A percentile compares a stretch with the other conserved stretches of the same genome.
These are phyloP conservation scores for Chaetomium sp. DNA, from an alignment of 2,329 filamentous ascomycete species.

Conservation along the genomic window DNA sequence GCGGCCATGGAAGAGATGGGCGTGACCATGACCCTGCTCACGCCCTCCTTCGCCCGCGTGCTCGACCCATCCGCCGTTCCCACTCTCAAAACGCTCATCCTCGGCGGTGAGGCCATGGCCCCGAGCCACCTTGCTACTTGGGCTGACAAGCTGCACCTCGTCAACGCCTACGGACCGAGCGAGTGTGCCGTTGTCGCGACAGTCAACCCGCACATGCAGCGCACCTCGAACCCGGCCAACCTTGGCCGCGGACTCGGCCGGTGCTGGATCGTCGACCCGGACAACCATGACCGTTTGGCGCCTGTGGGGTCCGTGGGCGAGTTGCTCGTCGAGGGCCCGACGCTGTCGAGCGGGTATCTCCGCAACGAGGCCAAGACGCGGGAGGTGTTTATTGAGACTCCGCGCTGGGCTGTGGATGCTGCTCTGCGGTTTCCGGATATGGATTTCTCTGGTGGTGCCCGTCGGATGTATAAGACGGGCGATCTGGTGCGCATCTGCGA, in stretches of 20 bases:
- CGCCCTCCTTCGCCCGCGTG: slow-evolving; percentile 25
- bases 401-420: slow-evolving; percentile 29
- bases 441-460: slow-evolving; percentile 45
- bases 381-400: slow-evolving; percentile 38
- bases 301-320: slow-evolving; percentile 21
- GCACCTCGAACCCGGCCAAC: slow-evolving; percentile 17
- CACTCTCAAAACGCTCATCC: slow-evolving; percentile 38
- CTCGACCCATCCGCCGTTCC: slow-evolving; percentile 24
- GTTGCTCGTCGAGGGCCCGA: slow-evolving; percentile 19
- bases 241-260: slow-evolving; percentile 32
- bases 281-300: slow-evolving; percentile 22
- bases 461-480: slow-evolving; percentile 39
- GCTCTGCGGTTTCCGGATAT: slow-evolving; percentile 1
- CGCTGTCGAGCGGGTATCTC: slow-evolving; percentile 18
- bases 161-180: slow-evolving; percentile 23
- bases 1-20: slow-evolving; percentile 24
- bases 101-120: slow-evolving; percentile 40
- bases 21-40: slow-evolving; percentile 25
- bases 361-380: slow-evolving; percentile 34
- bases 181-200: slow-evolving; percentile 38
- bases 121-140: slow-evolving; percentile 21
- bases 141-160: slow-evolving; percentile 41
- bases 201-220: slow-evolving; percentile 10
- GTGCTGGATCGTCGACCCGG: slow-evolving; percentile 30
- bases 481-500: slow-evolving; percentile 21